A percentile compares a stretch with the other conserved stretches of the same genome.
phyloP scores from a whole-genome alignment of 1,284 basidiomycete genomes.

The Trametes hirsuta region DNA sequence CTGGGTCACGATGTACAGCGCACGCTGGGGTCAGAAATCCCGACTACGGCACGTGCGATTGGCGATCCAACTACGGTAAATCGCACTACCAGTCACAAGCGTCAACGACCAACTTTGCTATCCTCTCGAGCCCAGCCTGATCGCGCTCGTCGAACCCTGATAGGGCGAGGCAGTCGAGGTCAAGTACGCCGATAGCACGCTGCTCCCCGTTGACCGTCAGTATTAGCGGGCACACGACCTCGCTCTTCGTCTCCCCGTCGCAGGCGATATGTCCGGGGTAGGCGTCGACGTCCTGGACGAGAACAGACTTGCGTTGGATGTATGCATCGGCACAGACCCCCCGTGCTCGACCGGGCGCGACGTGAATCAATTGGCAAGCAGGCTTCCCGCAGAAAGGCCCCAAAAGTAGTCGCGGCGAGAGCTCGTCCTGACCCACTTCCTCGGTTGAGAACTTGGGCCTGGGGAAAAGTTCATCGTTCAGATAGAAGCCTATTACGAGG shows the following conservation, averaged over 20 bases:
- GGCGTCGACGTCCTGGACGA: conserved; percentile 74
- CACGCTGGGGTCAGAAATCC: too few relatives aligned
- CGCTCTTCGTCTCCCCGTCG: conserved; percentile 84
- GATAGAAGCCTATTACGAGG: conserved; percentile 73
- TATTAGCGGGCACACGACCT: conserved; percentile 82
- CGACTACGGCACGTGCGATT: too few relatives aligned
- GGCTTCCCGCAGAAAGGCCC: conserved; percentile 90
- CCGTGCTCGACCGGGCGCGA: conserved; percentile 54
- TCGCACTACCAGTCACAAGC: conserved; percentile 56
- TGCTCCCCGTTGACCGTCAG: conserved; percentile 36
- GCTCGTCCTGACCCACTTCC: conserved; percentile 1
- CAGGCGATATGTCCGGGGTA: conserved; percentile 93
- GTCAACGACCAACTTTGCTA: conserved; percentile 62
- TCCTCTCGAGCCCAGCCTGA: conserved; percentile 68
- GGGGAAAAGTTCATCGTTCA: conserved; percentile 68
- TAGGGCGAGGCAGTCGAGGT: conserved; percentile 80
- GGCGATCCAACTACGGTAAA: background rate
- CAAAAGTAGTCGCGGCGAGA: conserved; percentile 52
- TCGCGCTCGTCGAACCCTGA: conserved; percentile 79
- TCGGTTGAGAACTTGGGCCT: conserved; percentile 37
- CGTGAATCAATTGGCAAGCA: conserved; percentile 81
- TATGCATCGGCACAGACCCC: conserved; percentile 88
- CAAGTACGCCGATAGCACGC: conserved; percentile 72
- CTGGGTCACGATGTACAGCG: too few relatives aligned
- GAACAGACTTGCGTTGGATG: conserved; percentile 52